These are phyloP conservation scores for Colletotrichum navitas DNA, from an alignment of 2,329 filamentous ascomycete species.

Conservation along the genomic window DNA sequence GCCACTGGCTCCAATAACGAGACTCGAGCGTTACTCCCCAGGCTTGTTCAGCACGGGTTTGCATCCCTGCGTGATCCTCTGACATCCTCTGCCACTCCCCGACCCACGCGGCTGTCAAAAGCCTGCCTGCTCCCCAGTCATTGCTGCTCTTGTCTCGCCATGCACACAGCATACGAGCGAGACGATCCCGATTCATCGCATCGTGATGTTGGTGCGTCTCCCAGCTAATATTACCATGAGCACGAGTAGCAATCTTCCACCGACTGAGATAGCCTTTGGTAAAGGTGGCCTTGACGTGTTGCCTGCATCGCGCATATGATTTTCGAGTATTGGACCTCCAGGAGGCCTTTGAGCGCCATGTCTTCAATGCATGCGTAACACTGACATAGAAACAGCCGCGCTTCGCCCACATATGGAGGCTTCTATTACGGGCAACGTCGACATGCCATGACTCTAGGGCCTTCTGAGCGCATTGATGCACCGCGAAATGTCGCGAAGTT, in stretches of 20 bases:
- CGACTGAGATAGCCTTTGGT: conserved; percentile 28
- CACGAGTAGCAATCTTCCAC: conserved; percentile 34
- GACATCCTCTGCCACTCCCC: conserved; percentile 40
- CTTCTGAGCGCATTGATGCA: conserved; percentile 14
- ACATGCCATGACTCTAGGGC: conserved; percentile 24
- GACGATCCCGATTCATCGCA: not conserved
- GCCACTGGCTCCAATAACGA: conserved; percentile 42
- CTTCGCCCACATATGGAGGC: conserved; percentile 23
- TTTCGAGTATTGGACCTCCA: conserved; percentile 37
- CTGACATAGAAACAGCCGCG: conserved; percentile 30
- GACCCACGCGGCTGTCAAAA: conserved; percentile 37
- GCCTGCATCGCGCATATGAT: conserved; percentile 36
- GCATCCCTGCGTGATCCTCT: conserved; percentile 7
- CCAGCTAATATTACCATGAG: conserved; percentile 24
- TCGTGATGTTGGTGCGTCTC: conserved; percentile 17
- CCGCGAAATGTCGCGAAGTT: conserved; percentile 22
- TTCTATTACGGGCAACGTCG: conserved; percentile 2
- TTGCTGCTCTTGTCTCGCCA: conserved; percentile 34
- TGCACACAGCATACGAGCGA: conserved; percentile 9
- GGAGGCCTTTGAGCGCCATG: conserved; percentile 23
- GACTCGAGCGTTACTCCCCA: conserved; percentile 33
- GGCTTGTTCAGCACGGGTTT: conserved; percentile 6
- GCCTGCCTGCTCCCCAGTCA: conserved; percentile 13
- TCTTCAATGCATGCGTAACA: conserved; percentile 13
- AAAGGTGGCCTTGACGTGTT: conserved; percentile 34